A percentile compares a stretch with the other conserved stretches of the same genome.
Evolutionary conservation across 2,329 filamentous ascomycete species (phyloP).

Genomic region (Karstenula rhodostoma): DNA sequence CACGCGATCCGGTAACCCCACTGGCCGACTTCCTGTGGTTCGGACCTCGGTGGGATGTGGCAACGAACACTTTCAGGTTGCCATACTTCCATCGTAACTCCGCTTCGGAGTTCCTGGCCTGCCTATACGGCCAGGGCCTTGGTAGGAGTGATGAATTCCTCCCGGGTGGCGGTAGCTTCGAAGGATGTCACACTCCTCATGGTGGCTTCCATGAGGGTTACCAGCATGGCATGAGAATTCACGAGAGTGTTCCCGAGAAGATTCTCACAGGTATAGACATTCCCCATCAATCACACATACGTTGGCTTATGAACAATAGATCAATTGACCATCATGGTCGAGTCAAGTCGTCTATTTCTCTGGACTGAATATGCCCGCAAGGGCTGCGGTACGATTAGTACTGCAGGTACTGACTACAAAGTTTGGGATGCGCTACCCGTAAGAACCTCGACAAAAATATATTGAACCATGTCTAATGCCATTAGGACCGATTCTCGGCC

Average conservation of each 20-base stretch:
- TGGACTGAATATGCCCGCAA: slow-evolving; percentile 49
- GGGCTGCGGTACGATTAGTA: slow-evolving; percentile 46
- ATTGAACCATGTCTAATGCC: slow-evolving; percentile 6
- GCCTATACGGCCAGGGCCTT: slow-evolving; percentile 47
- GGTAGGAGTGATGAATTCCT: slow-evolving; percentile 55
- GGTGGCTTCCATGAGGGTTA: slow-evolving; percentile 55
- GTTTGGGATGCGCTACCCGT: slow-evolving; percentile 50
- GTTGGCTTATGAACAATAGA: slow-evolving; percentile 27
- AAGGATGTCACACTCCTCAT: slow-evolving; percentile 49
- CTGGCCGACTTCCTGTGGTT: slow-evolving; percentile 51
- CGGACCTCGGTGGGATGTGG: slow-evolving; percentile 50
- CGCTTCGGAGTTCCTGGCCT: slow-evolving; percentile 50
- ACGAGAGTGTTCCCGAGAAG: slow-evolving; percentile 53
- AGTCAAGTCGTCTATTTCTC: slow-evolving; percentile 49
- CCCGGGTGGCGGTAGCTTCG: slow-evolving; percentile 49
- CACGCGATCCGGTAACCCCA: slow-evolving; percentile 46
- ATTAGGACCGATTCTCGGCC: slow-evolving; percentile 46
- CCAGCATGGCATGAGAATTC: slow-evolving; percentile 55
- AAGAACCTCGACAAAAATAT: slow-evolving; percentile 15
- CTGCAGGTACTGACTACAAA: slow-evolving; percentile 48
- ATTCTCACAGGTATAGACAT: slow-evolving; percentile 49
- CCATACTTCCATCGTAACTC: slow-evolving; percentile 52
- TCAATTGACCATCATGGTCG: slow-evolving; percentile 51
- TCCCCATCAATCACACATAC: neutral
- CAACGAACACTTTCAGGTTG: slow-evolving; percentile 49